Evolutionary conservation across 1,284 basidiomycete genomes (phyloP), one percentile per base, ranked within the genome.

Genomic region (Tylopilus sp.): DNA sequence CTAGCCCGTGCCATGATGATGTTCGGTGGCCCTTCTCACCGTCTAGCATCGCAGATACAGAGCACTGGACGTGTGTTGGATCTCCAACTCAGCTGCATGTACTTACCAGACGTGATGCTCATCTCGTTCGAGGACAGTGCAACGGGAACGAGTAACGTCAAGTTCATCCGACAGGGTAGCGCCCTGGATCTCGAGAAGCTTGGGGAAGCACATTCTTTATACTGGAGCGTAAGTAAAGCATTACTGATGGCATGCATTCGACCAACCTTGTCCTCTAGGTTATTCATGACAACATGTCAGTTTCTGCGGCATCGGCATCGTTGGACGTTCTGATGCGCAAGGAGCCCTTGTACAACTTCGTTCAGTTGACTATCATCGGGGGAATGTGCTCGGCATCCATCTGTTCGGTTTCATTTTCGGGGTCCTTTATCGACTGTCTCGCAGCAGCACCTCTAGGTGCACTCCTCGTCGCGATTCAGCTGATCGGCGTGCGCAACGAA

Each of bases 1-100:
- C n/a, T n/a, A n/a, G 83, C 89, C 17, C 82, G 93, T 42, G 86
- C 92, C 9, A 83, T 97, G 77, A 95, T 96, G 92, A 94, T 94
- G 92, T 96, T 94, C 61, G 92, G 92, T 36, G 90, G 87, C 3
- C 93, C 94, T n/a, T 85, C 87, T 3, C 92, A 96, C 70, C 85
- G 93, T 43, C 80, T 96, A 42, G 90, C 89, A 66, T 83, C 90
- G 7, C 93, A 95, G 70, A 88, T 96, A 60, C 86, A 90, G 69
- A 85, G 88, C 25, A 94, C 93, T 5, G 92, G 88, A 14, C 82
- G 82, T 7, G 92, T 95, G 19, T 81, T 97, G 41, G 92, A 95
- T 63, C 80, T 95, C 61, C 82, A 88, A 65, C 80, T 91, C 59
- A 89, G 86, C 59, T 90, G 90, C 72, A 83, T 96, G 72, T 94